Evolutionary conservation across 208 protist genomes (phyloP), one percentile per base, ranked within the genome.

Genomic region (Sergeia podlipaevii): DNA sequence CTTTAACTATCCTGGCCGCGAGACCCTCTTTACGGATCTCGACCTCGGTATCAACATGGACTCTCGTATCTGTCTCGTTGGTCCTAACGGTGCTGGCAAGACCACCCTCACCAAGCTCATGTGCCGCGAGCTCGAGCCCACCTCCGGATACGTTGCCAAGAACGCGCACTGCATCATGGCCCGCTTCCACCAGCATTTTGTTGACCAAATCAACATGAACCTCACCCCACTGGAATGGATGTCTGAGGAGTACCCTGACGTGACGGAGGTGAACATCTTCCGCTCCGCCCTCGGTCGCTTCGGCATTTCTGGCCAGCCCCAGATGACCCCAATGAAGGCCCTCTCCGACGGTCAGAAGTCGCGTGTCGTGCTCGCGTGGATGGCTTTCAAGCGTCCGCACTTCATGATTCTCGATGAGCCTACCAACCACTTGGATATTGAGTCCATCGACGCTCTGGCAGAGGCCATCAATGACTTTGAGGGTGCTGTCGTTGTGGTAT

Each of bases 341-440:
- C 85, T 99, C 5, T 97, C 83, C 1, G 97, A 98, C 38, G 98
- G 98, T 2, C 96, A 99, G 68, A 98, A 98, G 77, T 95, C 91
- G 33, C 83, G 98, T 48, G 95, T 99, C 4, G 94, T 98, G 49
- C 95, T 99, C 38, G 76, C 96, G 10, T 97, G 94, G 74, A 80
- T 99, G 50, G 77, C 93, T 2, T 95, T 95, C 69, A 58, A 65
- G 41, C 66, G 83, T n/a, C 96, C 97, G 3, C 96, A 99, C 65
- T 93, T 99, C 27, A 84, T 99, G 52, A 91, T 99, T 61, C 78
- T 98, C 27, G 97, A 99, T 67, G 97, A 99, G 85, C 97, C 97
- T 13, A 99, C 97, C 2, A 99, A 99, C 66, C 95, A 98, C 65
- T 70, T 99, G 30, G 97, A 98, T 74, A 98, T 98, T 66, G 95